phyloP scores from a whole-genome alignment of 805 yeast genomes.

The Saturnispora saitoi region DNA sequence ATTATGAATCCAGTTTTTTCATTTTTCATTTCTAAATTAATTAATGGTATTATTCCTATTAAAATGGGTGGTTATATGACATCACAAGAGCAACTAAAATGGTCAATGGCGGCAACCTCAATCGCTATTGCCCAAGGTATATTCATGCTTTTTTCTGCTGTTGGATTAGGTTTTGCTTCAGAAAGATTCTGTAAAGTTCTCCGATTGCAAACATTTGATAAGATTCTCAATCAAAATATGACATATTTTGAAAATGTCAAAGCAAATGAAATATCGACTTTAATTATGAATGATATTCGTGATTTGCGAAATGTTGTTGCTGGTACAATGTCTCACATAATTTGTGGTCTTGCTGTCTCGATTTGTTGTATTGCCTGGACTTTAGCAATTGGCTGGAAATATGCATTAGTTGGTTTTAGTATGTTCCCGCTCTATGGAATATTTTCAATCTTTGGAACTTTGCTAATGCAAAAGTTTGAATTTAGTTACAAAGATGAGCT shows the following conservation, averaged over 20 bases:
- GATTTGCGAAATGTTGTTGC: conserved; percentile 62
- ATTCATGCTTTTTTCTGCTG: conserved; percentile 42
- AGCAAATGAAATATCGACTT: conserved; percentile 50
- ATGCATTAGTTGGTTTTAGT: conserved; percentile 74
- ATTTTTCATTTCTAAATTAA: conserved; percentile 60
- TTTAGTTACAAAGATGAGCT: conserved; percentile 47
- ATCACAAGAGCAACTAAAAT: conserved; percentile 34
- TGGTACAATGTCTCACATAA: conserved; percentile 46
- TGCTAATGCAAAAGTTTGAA: conserved; percentile 40
- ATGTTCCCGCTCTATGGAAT: conserved; percentile 59
- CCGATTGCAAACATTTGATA: conserved; percentile 40
- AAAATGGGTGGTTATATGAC: conserved; percentile 22
- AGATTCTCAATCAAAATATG: conserved; percentile 43
- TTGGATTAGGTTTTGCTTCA: conserved; percentile 46
- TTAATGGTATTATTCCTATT: conserved; percentile 52
- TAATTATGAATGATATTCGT: conserved; percentile 74
- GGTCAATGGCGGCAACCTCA: conserved; percentile 61
- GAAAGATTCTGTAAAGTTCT: conserved; percentile 58
- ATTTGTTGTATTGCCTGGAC: conserved; percentile 71
- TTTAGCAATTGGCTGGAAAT: conserved; percentile 70
- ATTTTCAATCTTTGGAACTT: conserved; percentile 26
- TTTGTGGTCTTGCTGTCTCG: conserved; percentile 47
- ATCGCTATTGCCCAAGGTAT: conserved; percentile 59
- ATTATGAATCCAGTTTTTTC: conserved; percentile 70
- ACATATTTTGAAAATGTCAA: conserved; percentile 41